Conservation (phyloP, 2,329 filamentous ascomycete genomes). For the Xylariaceae sp. region DNA sequence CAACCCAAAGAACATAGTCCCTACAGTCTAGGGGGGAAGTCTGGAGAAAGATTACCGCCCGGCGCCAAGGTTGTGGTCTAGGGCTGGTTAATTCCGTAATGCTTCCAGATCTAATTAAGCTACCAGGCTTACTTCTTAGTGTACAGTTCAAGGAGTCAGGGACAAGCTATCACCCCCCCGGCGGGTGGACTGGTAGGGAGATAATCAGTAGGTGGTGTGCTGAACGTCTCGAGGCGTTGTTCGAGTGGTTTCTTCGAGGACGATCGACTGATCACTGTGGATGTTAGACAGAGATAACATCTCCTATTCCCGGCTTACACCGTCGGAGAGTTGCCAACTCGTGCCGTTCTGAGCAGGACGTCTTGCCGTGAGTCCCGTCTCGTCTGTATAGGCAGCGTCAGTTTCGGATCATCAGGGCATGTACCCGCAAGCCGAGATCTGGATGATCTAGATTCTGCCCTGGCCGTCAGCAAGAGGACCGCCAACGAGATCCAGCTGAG, state of each 20-base stretch:
- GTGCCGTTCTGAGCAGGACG: too few relatives aligned
- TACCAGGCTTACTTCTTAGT: conserved; percentile 12
- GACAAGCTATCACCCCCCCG: conserved; percentile 4
- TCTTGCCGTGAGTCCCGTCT: too few relatives aligned
- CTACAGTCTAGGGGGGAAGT: conserved; percentile 12
- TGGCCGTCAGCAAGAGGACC: too few relatives aligned
- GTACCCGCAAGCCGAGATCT: too few relatives aligned
- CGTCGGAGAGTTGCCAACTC: too few relatives aligned
- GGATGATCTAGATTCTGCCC: too few relatives aligned
- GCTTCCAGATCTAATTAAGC: conserved; percentile 15
- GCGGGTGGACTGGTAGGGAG: not conserved
- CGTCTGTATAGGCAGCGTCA: too few relatives aligned
- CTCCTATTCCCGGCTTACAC: too few relatives aligned
- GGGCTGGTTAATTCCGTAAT: conserved; percentile 1
- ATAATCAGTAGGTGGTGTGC: not conserved
- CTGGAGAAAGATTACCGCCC: conserved; percentile 8
- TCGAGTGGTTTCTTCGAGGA: too few relatives aligned
- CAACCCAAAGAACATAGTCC: not conserved
- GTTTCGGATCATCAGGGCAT: too few relatives aligned
- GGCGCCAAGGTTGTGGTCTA: conserved; percentile 10
- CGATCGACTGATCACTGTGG: too few relatives aligned
- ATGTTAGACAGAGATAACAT: too few relatives aligned
- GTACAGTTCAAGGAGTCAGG: conserved; percentile 4
- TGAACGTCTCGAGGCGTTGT: not conserved
- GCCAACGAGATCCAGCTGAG: not conserved